Conservation (phyloP, 768 basidiomycete genomes). For the Lactarius trivialis region DNA sequence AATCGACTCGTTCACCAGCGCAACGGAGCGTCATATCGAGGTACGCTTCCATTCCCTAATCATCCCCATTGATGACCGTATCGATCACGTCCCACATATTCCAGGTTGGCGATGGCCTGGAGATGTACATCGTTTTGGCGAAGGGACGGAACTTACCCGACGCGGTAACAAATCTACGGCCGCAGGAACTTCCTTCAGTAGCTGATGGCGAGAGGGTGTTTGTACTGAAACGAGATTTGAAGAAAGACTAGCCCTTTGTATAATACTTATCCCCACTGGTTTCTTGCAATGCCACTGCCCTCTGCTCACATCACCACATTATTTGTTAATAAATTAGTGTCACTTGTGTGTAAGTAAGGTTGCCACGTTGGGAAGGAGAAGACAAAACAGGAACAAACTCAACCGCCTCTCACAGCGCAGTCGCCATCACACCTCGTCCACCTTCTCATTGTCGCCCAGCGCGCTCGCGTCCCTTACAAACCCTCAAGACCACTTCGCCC, state of each 20-base stretch:
- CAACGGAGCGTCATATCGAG: slow-evolving; percentile 98
- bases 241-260: slow-evolving; percentile 56
- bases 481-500: neutral
- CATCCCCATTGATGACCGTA: neutral
- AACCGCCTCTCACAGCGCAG: slow-evolving; percentile 18
- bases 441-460: slow-evolving; percentile 11
- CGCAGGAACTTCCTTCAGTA: slow-evolving; percentile 56
- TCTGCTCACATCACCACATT: slow-evolving; percentile 11
- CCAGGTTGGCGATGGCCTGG: slow-evolving; percentile 92
- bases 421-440: slow-evolving; percentile 22
- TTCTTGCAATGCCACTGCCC: neutral
- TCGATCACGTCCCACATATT: neutral
- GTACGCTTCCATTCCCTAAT: slow-evolving; percentile 35
- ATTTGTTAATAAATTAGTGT: no score
- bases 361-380: slow-evolving; percentile 3
- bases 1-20: slow-evolving; percentile 93
- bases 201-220: slow-evolving; percentile 70
- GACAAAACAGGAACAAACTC: slow-evolving; percentile 22
- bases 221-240: slow-evolving; percentile 68
- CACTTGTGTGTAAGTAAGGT: neutral
- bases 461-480: neutral
- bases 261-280: slow-evolving; percentile 5
- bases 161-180: slow-evolving; percentile 46
- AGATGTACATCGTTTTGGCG: slow-evolving; percentile 82
- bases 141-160: slow-evolving; percentile 56